Evolutionary conservation across 768 basidiomycete species (phyloP), one percentile per base, ranked within the genome.

Genomic region (Termitomyces bulborhizus): DNA sequence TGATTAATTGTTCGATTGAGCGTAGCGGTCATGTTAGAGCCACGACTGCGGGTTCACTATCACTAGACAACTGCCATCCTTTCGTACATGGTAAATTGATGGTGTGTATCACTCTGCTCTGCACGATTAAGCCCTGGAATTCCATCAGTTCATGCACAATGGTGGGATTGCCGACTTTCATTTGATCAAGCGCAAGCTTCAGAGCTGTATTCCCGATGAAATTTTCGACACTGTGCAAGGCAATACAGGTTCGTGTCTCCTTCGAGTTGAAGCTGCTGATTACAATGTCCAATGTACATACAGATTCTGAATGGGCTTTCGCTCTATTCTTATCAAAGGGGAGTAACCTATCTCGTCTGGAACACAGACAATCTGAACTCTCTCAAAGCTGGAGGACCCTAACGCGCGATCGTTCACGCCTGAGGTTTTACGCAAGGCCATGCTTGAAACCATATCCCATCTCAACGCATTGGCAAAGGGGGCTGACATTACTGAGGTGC

Each of bases 271-370:
- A 43, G 31, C 27, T 37, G 12, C 32, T 18, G 1, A 24, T 11
- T 21, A 52, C 31, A 42, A 31, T 41, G 24, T 32, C 12, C 8
- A 42, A 31, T 41, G 24, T 32, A 12, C 8, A 9, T 29, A 6
- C 60, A 88, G 96, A 99, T 71, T 95, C 93, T 3, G 95, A 99
- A 76, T 98, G 95, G 94, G 88, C 92, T 5, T 99, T 98, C 66
- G 94, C 91, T 7, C 72, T 96, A 49, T 90, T 95, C 68, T 70
- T 98, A 31, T 91, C 94, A 3, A 90, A 87, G 74, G 91, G 84
- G 42, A 34, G 40, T 39, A 12, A 44, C 18, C 2, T 34, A 21
- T 26, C 4, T 40, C 43, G 16, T 21, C 18, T 15, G 2, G 29
- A n/a, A 6, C n/a, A 29, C 34, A 56, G 46, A 31, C 12, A 54